Evolutionary conservation across 75 land plant species (phyloP), one percentile per base, ranked within the genome.

Genomic region (Pinus tabuliformis): DNA sequence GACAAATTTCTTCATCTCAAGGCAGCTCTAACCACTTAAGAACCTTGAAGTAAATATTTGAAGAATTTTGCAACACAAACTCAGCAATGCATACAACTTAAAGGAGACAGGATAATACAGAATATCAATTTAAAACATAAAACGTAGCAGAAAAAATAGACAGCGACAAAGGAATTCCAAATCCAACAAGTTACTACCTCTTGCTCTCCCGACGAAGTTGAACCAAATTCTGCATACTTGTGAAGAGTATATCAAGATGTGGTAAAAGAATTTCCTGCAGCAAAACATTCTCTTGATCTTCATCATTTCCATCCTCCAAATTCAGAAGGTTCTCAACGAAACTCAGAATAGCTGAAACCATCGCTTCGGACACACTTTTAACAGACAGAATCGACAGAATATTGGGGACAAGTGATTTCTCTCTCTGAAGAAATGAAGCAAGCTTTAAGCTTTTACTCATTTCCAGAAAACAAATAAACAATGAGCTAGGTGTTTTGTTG

Each of bases 391-490:
- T 88, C 26, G 91, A 81, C 58, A 97, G 77, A 30, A 97, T 85
- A 64, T 85, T 90, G 49, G 95, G 88, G 28, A 97, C 84, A 59
- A 95, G 77, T 42, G 75, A 71, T 59, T 75, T 68, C 64, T 94
- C 89, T 73, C 81, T 86, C 57, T 56, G 75, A 64, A 97, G 79
- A 5, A 91, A 75, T 20, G 93, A 78, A 22, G 90, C 95, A 54
- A 94, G 81, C 11, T 75, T 75, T 65, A 78, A 73, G 78, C 89
- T 92, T 77, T 79, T 72, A 54, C 95, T 91, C 95, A 97, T 97
- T 18, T 93, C 85, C 57, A 97, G 59, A 77, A 97, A 91, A 80
- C 99, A 97, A 54, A 89, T 83, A 52, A 94, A 89, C 59, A 97
- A 78, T 17, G 98, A 90, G 70, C 95, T 91, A n/a, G 98, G 98